phyloP scores from a whole-genome alignment of 208 protist species.

The Blastocrithidia nonstop region DNA sequence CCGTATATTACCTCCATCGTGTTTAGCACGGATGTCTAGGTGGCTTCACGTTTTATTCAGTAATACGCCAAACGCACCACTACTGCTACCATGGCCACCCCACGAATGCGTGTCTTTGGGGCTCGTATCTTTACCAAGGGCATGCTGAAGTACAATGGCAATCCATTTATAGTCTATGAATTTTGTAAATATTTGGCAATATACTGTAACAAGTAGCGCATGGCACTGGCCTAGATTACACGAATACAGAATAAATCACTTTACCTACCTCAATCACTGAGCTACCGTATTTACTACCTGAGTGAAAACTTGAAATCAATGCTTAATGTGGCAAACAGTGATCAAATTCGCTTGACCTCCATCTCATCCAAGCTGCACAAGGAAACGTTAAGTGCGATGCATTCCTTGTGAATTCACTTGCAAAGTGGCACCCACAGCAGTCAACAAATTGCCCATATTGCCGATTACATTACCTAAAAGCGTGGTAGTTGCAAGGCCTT shows the following conservation, averaged over 20 bases:
- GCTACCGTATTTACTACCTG: neutral
- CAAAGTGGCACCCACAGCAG: neutral
- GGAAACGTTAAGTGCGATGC: neutral
- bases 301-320: neutral
- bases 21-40: too few relatives aligned
- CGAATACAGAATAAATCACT: neutral
- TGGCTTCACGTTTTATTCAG: neutral
- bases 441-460: neutral
- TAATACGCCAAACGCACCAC: neutral
- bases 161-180: neutral
- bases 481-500: neutral
- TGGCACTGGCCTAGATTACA: neutral
- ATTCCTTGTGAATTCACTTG: neutral
- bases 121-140: constrained; percentile 1
- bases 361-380: neutral
- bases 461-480: neutral
- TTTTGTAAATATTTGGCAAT: neutral
- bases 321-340: neutral
- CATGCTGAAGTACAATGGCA: neutral
- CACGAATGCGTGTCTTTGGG: neutral
- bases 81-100: neutral
- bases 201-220: neutral
- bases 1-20: too few relatives aligned
- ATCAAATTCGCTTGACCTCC: neutral
- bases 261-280: neutral